Percentiles rank a stretch among this genome's conserved stretches.
These are phyloP conservation scores for Juncus effusus DNA, from an alignment of 176 grass and related monocot genomes.

Conservation along the genomic window DNA sequence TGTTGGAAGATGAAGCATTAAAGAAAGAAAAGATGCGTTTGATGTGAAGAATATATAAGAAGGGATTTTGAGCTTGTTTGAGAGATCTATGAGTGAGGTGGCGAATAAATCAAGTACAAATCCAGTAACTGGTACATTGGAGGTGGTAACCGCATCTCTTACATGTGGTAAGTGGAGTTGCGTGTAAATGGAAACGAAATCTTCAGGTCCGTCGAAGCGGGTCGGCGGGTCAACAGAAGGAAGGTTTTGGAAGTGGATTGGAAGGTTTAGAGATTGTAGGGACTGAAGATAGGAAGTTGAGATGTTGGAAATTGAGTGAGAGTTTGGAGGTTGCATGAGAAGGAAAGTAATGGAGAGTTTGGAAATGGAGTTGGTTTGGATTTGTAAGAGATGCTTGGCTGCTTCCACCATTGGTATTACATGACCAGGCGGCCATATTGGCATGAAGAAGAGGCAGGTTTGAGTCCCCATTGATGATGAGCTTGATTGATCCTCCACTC, in stretches of 20 bases:
- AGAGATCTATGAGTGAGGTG: slow-evolving; percentile 37
- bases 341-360: slow-evolving; percentile 7
- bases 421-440: slow-evolving; percentile 16
- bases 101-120: slow-evolving; percentile 56
- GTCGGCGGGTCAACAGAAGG: slow-evolving; percentile 27
- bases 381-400: slow-evolving; percentile 4
- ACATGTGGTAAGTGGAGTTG: slow-evolving; percentile 43
- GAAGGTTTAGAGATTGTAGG: neutral
- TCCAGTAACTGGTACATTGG: slow-evolving; percentile 8
- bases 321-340: slow-evolving; percentile 13
- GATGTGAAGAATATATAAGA: slow-evolving; percentile 53
- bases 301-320: neutral
- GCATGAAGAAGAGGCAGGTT: slow-evolving; percentile 15
- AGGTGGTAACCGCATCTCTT: slow-evolving; percentile 2
- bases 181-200: slow-evolving; percentile 46
- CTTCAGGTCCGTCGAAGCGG: slow-evolving; percentile 28
- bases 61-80: slow-evolving; percentile 30
- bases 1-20: slow-evolving; percentile 35
- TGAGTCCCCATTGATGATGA: neutral
- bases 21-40: slow-evolving; percentile 34
- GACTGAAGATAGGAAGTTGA: slow-evolving; percentile 10
- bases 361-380: neutral
- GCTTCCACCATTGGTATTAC: neutral
- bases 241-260: slow-evolving; percentile 39
- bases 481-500: too few species aligned